Base-by-base conservation (phyloP, 306 rosid genomes). In the Pueraria montana region DNA sequence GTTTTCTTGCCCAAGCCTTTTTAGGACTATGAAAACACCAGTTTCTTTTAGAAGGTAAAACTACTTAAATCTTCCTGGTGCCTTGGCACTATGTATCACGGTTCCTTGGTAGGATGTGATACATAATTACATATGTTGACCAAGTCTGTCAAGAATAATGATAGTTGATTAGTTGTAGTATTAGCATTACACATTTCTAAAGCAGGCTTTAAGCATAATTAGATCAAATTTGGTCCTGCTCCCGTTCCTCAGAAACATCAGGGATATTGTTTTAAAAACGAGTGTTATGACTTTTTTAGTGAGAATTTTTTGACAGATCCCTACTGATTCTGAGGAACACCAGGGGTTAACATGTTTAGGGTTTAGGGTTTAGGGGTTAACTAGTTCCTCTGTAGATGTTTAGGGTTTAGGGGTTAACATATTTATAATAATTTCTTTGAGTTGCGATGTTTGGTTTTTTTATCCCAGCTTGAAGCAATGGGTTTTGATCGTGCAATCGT, bases 381-480 rank as follows among this genome's bases (percentile, higher is more conserved):
- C 26, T 36, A 9, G 40, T 63, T 30, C 18, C 20, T 75, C 26
- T 56, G 50, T 10, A 5, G n/a, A n/a, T n/a, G n/a, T n/a, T n/a
- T n/a, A n/a, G n/a, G n/a, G n/a, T n/a, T n/a, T n/a, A n/a, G n/a
- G n/a, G n/a, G n/a, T 16, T 42, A 13, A 52, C 26, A n/a, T n/a
- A 46, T 52, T 13, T 80, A n/a, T 55, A 20, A 30, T 50, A 23
- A 32, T 55, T 10, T 70, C 12, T n/a, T 6, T 58, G 59, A 42
- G 11, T 46, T 55, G 4, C 26, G 36, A 48, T 53, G 18, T 50
- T 79, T 38, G 12, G 38, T 38, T 68, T 52, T 83, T 8, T 59
- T 58, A 5, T 6, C 36, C 0, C 92, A 95, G 98, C 97, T 95
- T 43, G 98, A 95, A 86, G 98, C 92, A 76, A 85, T 94, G 93